Evolutionary conservation across 345 rosid species (phyloP).

Genomic region (Arabidopsis thaliana): TAIR10.1 NC_003074.8:1417001-1417500

Average conservation of each 20-base stretch:
- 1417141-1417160: conserved; percentile 67
- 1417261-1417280: conserved; percentile 72
- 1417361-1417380: not conserved
- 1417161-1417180: conserved; percentile 95
- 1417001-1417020: conserved; percentile 61
- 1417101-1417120: not conserved
- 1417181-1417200: conserved; percentile 97
- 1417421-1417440: conserved; percentile 6
- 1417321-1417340: not conserved
- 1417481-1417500: conserved; percentile 60
- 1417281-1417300: conserved; percentile 5
- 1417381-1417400: not conserved
- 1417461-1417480: conserved; percentile 61
- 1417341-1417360: conserved; percentile 13
- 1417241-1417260: conserved; percentile 80
- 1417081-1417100: conserved; percentile 9
- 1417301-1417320: conserved; percentile 3
- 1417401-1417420: not conserved
- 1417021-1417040: conserved; percentile 73
- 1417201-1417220: conserved; percentile 95
- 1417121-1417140: conserved; percentile 7
- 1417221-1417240: conserved; percentile 89
- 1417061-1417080: not conserved
- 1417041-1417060: conserved; percentile 11
- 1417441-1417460: conserved; percentile 10